Conservation (phyloP, 805 yeast species). For the Cyberlindnera amylophila region DNA sequence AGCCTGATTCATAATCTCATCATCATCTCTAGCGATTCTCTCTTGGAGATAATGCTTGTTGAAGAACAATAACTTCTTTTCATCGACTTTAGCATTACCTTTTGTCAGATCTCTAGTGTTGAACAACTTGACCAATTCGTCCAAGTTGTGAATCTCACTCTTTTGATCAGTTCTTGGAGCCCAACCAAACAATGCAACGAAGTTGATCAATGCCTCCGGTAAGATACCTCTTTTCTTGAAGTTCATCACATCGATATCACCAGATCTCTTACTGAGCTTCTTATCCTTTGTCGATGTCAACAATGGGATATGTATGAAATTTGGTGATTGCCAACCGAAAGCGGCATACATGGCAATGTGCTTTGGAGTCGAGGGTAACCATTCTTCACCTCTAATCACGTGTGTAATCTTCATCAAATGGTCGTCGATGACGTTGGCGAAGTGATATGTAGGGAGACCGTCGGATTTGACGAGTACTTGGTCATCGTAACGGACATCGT, state of each 20-base stretch:
- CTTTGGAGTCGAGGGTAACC: conserved; percentile 95
- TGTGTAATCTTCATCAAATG: conserved; percentile 90
- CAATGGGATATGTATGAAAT: conserved; percentile 85
- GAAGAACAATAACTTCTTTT: conserved; percentile 67
- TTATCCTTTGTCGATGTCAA: conserved; percentile 68
- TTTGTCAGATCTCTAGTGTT: conserved; percentile 72
- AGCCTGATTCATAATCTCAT: conserved; percentile 34
- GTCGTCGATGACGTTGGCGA: conserved; percentile 95
- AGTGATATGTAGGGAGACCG: conserved; percentile 92
- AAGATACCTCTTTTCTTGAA: conserved; percentile 59
- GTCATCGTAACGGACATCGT: conserved; percentile 82
- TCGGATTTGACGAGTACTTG: conserved; percentile 89
- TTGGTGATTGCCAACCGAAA: conserved; percentile 81
- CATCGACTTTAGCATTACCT: conserved; percentile 91
- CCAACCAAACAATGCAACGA: conserved; percentile 93
- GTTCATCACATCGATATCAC: conserved; percentile 69
- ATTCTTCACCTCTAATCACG: conserved; percentile 95
- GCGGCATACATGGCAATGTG: conserved; percentile 85
- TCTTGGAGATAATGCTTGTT: conserved; percentile 63
- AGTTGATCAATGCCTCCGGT: conserved; percentile 86
- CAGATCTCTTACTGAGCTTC: conserved; percentile 82
- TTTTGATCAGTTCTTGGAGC: conserved; percentile 56
- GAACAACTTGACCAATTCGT: conserved; percentile 53
- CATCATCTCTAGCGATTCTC: conserved; percentile 37
- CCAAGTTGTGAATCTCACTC: conserved; percentile 49